Base-by-base conservation (phyloP, 257 asterid species). In the Eustoma russellianum region DNA sequence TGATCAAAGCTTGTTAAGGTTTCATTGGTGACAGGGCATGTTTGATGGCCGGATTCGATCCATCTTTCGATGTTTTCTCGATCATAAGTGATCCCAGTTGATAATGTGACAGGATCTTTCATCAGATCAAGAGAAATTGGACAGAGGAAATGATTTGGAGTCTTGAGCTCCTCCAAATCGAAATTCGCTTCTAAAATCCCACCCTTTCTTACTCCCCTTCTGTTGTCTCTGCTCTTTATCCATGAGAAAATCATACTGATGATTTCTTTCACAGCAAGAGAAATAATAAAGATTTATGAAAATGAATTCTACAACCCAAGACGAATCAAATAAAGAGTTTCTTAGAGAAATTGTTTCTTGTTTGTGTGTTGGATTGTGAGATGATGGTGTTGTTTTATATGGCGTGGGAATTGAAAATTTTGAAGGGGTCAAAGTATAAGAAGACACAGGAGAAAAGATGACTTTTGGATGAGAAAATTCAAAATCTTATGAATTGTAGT, bases 51-150 rank as follows among this genome's bases (percentile, higher is more conserved):
- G 18, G 68, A 55, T 35, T 74, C 71, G 0, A 74, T 56, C 88
- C 88, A 80, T 38, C 34, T 66, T 13, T 80, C 84, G 53, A 80
- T 80, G 67, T 65, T 69, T 16, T 72, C 66, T 6, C 88, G 79
- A 43, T 80, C 82, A 57, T 77, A 80, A 0, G 84, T 80, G 2
- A 72, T 68, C 43, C 88, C 88, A 0, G 78, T 80, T 1, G 82
- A 72, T 55, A 80, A 62, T 40, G 78, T 80, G 50, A 81, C 89
- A 4, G 89, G 89, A 64, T 81, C 89, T 49, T 68, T 78, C 89
- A 68, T 68, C 13, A 55, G 28, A 48, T 68, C 70, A 59, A 63
- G 48, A 13, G 63, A 57, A 43, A 68, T 49, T 15, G 64, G 63
- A 46, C 60, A 43, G 14, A 35, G 16, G 0, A 43, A 8, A 57